Base-by-base conservation (phyloP, 768 basidiomycete species). In the Chiua virens region DNA sequence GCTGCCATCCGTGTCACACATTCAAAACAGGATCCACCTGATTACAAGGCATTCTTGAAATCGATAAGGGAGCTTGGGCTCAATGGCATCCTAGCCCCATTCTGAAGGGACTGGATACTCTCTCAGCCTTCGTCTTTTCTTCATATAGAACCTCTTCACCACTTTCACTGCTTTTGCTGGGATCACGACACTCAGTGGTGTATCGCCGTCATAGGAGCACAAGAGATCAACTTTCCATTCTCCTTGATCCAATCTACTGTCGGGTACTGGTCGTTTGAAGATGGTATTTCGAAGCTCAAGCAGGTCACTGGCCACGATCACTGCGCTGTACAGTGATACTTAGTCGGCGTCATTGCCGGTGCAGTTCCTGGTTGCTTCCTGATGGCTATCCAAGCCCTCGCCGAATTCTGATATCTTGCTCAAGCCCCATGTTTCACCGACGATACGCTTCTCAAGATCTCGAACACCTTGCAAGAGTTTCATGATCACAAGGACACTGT, bases 341-440 rank as follows among this genome's bases (percentile, higher is more conserved):
- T 46, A 8, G 7, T 21, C 36, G 48, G 10, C 63, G 61, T 2
- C 64, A 71, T 54, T 68, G 42, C 14, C 5, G 27, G 42, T 3
- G 17, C 8, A 0, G 23, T n/a, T 10, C 25, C 23, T 7, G 3
- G 23, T 1, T 10, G 10, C 1, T 23, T 49, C 3, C 14, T 49
- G 8, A 2, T 11, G 0, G 42, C 42, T 8, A 20, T 49, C 66
- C 61, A 66, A 2, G 68, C 63, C 0, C 20, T 75, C 0, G 53
- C 77, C 0, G 73, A 78, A 50, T 78, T 77, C 50, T 44, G 74
- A 8, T 75, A 69, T 48, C 50, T 71, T 8, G 68, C 72, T 1
- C 71, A 71, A 36, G 71, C 70, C 50, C 62, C 63, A 0, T 14
- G 58, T 4, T 76, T 76, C 43, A 58, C 66, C 1, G 51, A 55